These are phyloP conservation scores for Colletotrichum abscissum DNA, from an alignment of 2,329 filamentous ascomycete genomes.

Conservation along the genomic window DNA sequence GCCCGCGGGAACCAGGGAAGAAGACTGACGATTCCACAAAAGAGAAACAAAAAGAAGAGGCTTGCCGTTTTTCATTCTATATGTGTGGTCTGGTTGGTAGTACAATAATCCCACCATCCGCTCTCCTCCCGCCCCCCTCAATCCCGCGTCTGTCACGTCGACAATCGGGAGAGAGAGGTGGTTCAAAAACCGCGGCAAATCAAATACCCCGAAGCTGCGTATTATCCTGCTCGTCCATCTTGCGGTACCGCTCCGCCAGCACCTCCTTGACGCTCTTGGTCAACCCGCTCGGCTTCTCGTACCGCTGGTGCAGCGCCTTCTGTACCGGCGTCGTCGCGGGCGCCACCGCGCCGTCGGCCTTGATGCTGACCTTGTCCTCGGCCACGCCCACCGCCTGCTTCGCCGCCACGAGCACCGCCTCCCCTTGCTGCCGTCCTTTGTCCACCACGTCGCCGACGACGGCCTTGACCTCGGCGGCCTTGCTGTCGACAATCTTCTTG, in stretches of 20 bases:
- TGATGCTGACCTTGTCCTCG: conserved; percentile 41
- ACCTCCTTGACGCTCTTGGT: conserved; percentile 64
- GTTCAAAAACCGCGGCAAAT: neutral
- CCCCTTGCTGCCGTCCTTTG: conserved; percentile 30
- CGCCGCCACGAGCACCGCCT: conserved; percentile 40
- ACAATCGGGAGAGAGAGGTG: no score
- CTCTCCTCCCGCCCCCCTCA: neutral
- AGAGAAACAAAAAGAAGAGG: conserved; percentile 11
- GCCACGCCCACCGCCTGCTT: conserved; percentile 42
- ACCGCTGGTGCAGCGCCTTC: conserved; percentile 63
- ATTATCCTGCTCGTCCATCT: conserved; percentile 58
- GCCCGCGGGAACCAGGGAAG: neutral
- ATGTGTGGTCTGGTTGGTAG: conserved; percentile 30
- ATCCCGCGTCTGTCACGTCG: neutral
- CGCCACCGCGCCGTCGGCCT: conserved; percentile 54
- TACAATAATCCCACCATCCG: conserved; percentile 18
- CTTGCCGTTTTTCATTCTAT: conserved; percentile 31
- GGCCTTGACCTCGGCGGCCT: conserved; percentile 32
- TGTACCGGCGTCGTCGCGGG: conserved; percentile 55
- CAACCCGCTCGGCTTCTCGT: conserved; percentile 53
- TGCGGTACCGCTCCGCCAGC: conserved; percentile 66
- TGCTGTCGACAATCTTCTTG: conserved; percentile 18
- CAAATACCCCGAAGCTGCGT: conserved; percentile 52
- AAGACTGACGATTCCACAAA: neutral
- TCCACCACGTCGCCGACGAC: conserved; percentile 28